phyloP scores from a whole-genome alignment of 495 filamentous ascomycete species.

The Cenococcum geophilum region DNA sequence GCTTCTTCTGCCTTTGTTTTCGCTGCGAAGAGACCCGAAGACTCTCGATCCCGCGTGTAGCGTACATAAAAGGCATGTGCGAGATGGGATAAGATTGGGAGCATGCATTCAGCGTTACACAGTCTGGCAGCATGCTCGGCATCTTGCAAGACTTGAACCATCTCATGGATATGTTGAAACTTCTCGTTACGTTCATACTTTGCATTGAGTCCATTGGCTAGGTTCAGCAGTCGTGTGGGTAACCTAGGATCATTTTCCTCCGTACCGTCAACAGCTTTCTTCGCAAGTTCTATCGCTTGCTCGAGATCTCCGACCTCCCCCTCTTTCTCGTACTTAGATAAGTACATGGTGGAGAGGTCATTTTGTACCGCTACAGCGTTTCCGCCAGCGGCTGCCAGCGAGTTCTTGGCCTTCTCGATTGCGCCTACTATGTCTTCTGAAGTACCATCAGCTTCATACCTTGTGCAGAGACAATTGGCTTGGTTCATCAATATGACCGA shows the following conservation, averaged over 20 bases:
- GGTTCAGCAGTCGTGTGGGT: conserved; percentile 8
- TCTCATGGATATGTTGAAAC: conserved; percentile 5
- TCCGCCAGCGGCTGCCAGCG: conserved; percentile 1
- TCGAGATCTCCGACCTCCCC: conserved; percentile 5
- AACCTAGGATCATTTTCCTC: not conserved
- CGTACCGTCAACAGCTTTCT: conserved; percentile 4
- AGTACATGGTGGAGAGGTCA: conserved; percentile 13
- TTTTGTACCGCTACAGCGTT: conserved; percentile 9
- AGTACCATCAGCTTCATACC: conserved; percentile 2
- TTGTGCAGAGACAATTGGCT: conserved; percentile 11
- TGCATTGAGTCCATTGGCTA: not conserved
- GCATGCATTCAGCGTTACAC: not conserved
- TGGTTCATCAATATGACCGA: conserved; percentile 13
- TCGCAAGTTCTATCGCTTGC: not conserved
- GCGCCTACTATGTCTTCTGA: conserved; percentile 7
- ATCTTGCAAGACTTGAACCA: conserved; percentile 1
- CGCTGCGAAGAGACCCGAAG: conserved; percentile 2
- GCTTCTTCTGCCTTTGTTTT: conserved; percentile 4
- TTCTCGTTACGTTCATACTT: conserved; percentile 5
- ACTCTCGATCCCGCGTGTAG: not conserved
- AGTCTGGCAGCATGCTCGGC: conserved; percentile 3
- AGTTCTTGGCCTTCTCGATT: not conserved
- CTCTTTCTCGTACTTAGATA: conserved; percentile 12
- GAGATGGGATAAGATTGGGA: conserved; percentile 7
- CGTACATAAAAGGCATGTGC: conserved; percentile 7